A percentile compares a stretch with the other conserved stretches of the same genome.
These are phyloP conservation scores for Mucor sp. DNA, from an alignment of 371 early-diverging fungal species.

Conservation along the genomic window DNA sequence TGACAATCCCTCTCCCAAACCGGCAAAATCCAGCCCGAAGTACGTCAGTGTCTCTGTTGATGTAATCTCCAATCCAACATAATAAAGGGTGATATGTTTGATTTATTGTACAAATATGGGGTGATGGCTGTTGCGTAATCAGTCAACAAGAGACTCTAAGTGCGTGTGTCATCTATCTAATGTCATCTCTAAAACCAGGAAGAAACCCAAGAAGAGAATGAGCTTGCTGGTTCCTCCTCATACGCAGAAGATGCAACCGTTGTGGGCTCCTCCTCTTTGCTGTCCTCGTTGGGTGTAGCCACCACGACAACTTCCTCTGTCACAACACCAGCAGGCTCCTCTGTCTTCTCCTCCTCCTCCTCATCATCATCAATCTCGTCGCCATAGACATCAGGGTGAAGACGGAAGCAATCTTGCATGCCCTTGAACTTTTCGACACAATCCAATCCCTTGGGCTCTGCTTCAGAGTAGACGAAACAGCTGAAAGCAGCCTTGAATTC, in stretches of 20 bases:
- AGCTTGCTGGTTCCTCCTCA: conserved; percentile 10
- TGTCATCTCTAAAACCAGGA: conserved; percentile 20
- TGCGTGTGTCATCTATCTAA: neutral
- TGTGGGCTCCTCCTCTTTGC: conserved; percentile 14
- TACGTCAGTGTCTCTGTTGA: no score
- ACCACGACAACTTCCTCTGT: conserved; percentile 16
- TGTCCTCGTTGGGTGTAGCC: conserved; percentile 14
- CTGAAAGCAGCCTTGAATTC: conserved; percentile 96
- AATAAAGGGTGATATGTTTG: neutral
- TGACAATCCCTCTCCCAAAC: no score
- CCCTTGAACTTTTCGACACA: conserved; percentile 81
- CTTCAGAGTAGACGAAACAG: conserved; percentile 92
- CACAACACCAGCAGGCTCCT: conserved; percentile 10
- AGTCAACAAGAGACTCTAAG: neutral
- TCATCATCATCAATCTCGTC: conserved; percentile 65
- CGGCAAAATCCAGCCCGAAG: no score
- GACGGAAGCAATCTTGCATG: conserved; percentile 88
- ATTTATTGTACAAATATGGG: neutral
- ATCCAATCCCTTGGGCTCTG: conserved; percentile 88
- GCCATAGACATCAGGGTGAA: conserved; percentile 79
- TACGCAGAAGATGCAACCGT: conserved; percentile 9
- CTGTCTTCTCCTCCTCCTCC: conserved; percentile 60
- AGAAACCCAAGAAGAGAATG: conserved; percentile 22
- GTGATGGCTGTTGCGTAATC: neutral
- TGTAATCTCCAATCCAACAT: no score